Conservation (phyloP, 139 green algal genomes). For the Chlorella sp. region DNA sequence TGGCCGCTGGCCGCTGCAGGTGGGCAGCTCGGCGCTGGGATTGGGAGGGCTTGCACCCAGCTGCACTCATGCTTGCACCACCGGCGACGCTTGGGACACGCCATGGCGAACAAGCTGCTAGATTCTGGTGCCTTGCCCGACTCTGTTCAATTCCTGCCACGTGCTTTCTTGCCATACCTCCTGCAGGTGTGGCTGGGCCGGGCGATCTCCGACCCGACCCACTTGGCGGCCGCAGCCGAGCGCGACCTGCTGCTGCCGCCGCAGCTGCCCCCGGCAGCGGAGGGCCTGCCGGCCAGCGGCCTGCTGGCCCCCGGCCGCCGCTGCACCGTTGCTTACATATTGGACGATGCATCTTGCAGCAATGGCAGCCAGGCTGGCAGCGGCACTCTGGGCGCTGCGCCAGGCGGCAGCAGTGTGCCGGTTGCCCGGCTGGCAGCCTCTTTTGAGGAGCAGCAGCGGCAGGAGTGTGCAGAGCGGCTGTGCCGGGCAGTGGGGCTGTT, state of each 20-base stretch:
- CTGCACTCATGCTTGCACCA: background rate
- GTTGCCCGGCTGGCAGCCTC: background rate
- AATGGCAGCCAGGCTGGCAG: background rate
- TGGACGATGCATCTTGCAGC: background rate
- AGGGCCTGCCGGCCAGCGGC: conserved; percentile 1
- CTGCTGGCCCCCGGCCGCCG: conserved; percentile 33
- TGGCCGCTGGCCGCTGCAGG: conserved; percentile 28
- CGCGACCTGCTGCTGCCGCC: background rate
- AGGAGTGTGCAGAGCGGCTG: conserved; percentile 16
- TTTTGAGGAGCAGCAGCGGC: conserved; percentile 15
- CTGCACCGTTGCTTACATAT: conserved; percentile 4
- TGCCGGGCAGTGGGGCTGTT: background rate
- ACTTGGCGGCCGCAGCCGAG: background rate
- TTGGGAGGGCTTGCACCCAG: background rate
- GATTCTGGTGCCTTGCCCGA: no score
- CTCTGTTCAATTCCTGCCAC: no score
- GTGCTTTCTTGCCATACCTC: no score
- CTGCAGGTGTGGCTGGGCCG: conserved; percentile 20
- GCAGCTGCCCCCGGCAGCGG: background rate
- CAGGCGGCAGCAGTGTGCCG: no score
- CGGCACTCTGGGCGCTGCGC: background rate
- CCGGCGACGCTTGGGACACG: no score
- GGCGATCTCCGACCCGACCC: background rate
- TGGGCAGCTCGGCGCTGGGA: background rate
- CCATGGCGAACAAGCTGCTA: no score